Conservation (phyloP, 139 green algal genomes). For the Zygnema cylindricum region DNA sequence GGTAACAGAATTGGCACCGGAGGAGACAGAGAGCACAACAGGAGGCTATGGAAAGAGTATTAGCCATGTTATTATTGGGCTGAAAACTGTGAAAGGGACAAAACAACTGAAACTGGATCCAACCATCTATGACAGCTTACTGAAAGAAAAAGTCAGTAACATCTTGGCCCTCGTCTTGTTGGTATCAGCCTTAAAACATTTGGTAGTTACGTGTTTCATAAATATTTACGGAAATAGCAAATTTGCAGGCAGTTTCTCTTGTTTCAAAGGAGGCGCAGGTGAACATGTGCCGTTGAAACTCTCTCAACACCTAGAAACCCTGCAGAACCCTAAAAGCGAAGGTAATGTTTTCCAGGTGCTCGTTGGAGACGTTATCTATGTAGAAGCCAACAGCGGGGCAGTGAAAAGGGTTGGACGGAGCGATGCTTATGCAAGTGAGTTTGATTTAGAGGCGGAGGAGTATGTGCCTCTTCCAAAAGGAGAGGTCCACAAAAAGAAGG, state of each 20-base stretch:
- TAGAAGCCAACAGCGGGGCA: slow-evolving; percentile 94
- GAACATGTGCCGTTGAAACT: background rate
- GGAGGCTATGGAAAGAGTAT: slow-evolving; percentile 87
- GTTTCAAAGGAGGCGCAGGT: background rate
- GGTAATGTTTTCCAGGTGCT: slow-evolving; percentile 35
- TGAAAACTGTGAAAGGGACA: slow-evolving; percentile 93
- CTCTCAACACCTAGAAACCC: background rate
- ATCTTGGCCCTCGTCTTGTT: background rate
- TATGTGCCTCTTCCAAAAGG: slow-evolving; percentile 99
- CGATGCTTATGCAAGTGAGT: slow-evolving; percentile 95
- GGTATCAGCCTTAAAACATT: background rate
- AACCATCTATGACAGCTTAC: slow-evolving; percentile 93
- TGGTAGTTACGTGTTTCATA: background rate
- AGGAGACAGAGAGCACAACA: slow-evolving; percentile 83
- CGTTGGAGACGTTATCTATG: slow-evolving; percentile 98
- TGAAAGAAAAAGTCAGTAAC: slow-evolving; percentile 85
- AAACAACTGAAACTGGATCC: slow-evolving; percentile 98
- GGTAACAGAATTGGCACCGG: slow-evolving; percentile 90
- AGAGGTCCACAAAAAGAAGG: slow-evolving; percentile 99
- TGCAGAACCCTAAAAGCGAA: background rate
- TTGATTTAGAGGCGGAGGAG: slow-evolving; percentile 97
- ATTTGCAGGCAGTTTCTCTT: background rate
- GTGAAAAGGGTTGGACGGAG: slow-evolving; percentile 96
- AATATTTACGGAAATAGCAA: background rate
- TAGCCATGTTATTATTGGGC: slow-evolving; percentile 91